Conservation (phyloP, 108 stramenopile species). For the Pseudonitzschia pungens region DNA sequence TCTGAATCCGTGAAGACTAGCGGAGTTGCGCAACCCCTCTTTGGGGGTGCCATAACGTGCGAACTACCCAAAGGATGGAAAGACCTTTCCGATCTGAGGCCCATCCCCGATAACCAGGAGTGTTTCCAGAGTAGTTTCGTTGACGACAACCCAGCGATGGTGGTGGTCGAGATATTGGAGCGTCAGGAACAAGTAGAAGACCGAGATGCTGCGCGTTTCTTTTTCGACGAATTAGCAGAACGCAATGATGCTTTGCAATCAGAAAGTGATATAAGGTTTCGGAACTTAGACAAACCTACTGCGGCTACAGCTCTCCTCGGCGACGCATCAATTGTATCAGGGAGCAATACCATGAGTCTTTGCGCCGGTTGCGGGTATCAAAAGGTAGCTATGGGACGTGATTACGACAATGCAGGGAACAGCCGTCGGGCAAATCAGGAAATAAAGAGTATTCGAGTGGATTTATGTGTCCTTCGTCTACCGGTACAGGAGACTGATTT, state of each 20-base stretch:
- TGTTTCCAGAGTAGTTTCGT: slow-evolving; percentile 61
- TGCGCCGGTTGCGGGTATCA: slow-evolving; percentile 39
- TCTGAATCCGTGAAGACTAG: not conserved
- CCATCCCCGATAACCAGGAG: slow-evolving; percentile 84
- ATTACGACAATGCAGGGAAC: slow-evolving; percentile 24
- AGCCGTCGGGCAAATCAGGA: slow-evolving; percentile 30
- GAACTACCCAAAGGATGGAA: slow-evolving; percentile 50
- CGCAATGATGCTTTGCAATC: slow-evolving; percentile 26
- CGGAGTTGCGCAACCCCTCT: slow-evolving; percentile 28
- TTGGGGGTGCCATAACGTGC: slow-evolving; percentile 68
- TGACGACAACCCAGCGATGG: slow-evolving; percentile 8
- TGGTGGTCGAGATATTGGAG: slow-evolving; percentile 72
- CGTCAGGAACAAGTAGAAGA: slow-evolving; percentile 39
- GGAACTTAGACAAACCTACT: not conserved
- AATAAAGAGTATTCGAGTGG: slow-evolving; percentile 32
- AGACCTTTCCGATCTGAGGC: slow-evolving; percentile 69
- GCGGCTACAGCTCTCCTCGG: not conserved
- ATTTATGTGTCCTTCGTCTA: slow-evolving; percentile 63
- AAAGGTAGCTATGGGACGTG: slow-evolving; percentile 33
- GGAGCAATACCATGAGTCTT: not conserved
- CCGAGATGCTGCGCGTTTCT: slow-evolving; percentile 49
- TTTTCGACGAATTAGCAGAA: slow-evolving; percentile 73
- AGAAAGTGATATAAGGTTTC: slow-evolving; percentile 7
- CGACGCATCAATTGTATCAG: not conserved
- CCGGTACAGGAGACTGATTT: slow-evolving; percentile 57